Evolutionary conservation across 345 rosid genomes (phyloP), one percentile per base, ranked within the genome.

Genomic region (Murraya koenigii): DNA sequence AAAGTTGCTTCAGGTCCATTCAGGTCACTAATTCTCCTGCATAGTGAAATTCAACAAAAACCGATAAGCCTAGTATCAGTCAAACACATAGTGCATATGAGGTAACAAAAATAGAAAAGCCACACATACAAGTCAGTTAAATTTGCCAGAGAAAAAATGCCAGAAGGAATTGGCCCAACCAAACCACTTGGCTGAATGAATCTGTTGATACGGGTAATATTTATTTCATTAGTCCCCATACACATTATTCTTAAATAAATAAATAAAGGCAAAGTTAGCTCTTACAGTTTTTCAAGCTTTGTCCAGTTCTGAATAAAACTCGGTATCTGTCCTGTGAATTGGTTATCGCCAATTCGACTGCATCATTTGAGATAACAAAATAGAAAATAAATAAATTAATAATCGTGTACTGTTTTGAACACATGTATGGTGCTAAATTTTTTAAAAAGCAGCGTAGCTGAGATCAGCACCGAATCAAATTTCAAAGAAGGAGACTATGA

Each of bases 11-110:
- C 83, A 1, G 71, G 78, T 75, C 86, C 92, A 60, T 75, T 75
- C 76, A 87, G 71, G 82, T 86, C 89, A 79, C 76, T 86, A 59
- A 92, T 89, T 77, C 90, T 87, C 94, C 92, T 85, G 84, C 70
- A 79, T 7, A 11, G 70, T 15, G 49, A 67, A 68, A 56, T 55
- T 61, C 14, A 63, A 64, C 0, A 20, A 23, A 75, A 22, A 32
- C 8, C 30, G 2, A 39, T 30, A 2, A 58, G 10, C 30, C 33
- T 14, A 58, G 14, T 11, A 20, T 28, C 36, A 60, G 22, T 13
- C 26, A 64, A 70, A 58, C 8, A 23, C 2, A 23, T 22, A 14
- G 4, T 41, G 19, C 2, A 39, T 11, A 61, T 11, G 22, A 61
- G 4, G 15, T 26, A 13, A 65, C 4, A 20, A 19, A 33, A 35